Base-by-base conservation (phyloP, 148 eudicot species). In the Diospyros kaki region DNA sequence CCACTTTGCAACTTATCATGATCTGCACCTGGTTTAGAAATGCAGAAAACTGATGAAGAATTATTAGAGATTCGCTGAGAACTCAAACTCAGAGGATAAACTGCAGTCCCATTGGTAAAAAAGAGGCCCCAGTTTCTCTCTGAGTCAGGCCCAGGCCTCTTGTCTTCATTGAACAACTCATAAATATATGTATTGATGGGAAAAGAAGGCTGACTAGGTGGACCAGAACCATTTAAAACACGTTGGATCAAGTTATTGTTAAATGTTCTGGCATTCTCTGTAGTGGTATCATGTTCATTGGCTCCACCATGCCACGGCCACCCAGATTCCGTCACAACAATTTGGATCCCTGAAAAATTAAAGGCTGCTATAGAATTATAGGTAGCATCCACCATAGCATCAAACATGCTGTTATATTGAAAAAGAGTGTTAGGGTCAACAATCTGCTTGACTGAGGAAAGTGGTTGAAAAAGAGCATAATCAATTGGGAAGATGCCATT, bases 331-430 rank as follows among this genome's bases (percentile, higher is more conserved):
- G 97, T 92, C 61, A 94, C 98, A 40, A 94, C 91, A 10, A 92
- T 83, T 51, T 93, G 92, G 68, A 94, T 88, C 52, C 72, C 84
- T 6, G 97, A 90, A 64, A 89, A 81, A 72, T 89, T 92, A 55
- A 79, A 78, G 41, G 86, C 87, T 18, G 87, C 83, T 17, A 92
- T 94, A 61, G 98, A 87, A 79, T 90, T 86, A 75, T 94, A 94
- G 15, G 94, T 80, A 67, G 98, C 98, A 82, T 94, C 98, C 46
- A 94, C 92, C 91, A 94, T 84, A 66, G 97, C 89, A 83, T 94
- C 98, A 78, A 94, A 92, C 97, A 94, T 92, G 81, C 96, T 94
- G 69, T 84, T 77, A 75, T 94, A 94, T 65, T 87, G 91, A 58
- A 83, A 84, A 51, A 94, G 83, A 15, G 98, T 92, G 75, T 94